Evolutionary conservation across 371 early-diverging fungal species (phyloP).

Genomic region (Zopfochytrium polystomum): DNA sequence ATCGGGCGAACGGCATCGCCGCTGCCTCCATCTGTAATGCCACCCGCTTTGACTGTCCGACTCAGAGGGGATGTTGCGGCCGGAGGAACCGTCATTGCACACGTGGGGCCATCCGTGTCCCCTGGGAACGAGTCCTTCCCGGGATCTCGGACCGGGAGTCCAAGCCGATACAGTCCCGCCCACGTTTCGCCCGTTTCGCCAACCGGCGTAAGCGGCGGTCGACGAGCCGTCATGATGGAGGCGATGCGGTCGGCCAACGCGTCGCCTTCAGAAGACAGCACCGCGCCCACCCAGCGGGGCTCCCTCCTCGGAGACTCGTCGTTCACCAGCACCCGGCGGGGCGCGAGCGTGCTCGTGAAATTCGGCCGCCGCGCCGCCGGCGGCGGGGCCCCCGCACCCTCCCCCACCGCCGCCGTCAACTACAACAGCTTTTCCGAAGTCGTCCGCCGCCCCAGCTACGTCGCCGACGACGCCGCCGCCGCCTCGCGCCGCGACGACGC

Average conservation of each 20-base stretch:
- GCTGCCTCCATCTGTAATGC: neutral
- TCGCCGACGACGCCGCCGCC: too few relatives aligned
- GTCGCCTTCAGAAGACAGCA: neutral
- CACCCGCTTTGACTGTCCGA: neutral
- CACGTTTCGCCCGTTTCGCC: too few relatives aligned
- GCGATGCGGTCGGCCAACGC: constrained; percentile 4
- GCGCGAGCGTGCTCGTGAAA: neutral
- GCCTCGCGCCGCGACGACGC: neutral
- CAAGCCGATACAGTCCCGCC: too few relatives aligned
- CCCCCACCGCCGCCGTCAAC: neutral
- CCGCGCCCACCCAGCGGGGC: too few relatives aligned
- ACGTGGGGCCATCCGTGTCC: too few relatives aligned
- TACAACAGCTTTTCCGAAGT: neutral
- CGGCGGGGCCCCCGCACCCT: neutral
- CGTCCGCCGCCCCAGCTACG: too few relatives aligned
- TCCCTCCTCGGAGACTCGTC: too few relatives aligned
- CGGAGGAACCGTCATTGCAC: too few relatives aligned
- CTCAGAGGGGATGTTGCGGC: too few relatives aligned
- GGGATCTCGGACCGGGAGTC: too few relatives aligned
- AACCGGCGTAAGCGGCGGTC: neutral
- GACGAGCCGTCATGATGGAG: constrained; percentile 15
- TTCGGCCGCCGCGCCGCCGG: neutral
- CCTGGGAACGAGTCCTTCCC: too few relatives aligned
- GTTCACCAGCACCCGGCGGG: neutral
- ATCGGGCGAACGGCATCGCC: neutral